A percentile compares a stretch with the other conserved stretches of the same genome.
Conservation (phyloP, 2,329 filamentous ascomycete species). For the Fusarium musae region DNA sequence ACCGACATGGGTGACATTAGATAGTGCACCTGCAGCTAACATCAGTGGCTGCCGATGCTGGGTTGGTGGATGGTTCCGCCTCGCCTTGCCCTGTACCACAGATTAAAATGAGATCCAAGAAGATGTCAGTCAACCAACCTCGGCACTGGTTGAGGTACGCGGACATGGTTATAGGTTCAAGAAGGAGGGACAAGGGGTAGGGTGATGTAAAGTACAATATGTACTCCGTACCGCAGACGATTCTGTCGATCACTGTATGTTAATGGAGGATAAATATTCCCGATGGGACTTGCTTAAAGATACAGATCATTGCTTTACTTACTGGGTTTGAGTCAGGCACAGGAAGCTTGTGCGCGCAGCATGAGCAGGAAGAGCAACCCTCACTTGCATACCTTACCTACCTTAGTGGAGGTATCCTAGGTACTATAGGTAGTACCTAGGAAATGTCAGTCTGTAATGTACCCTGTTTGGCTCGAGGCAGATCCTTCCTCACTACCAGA, state of each 20-base stretch:
- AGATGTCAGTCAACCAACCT: neutral
- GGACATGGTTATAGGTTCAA: neutral
- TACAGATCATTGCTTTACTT: neutral
- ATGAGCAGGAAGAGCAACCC: constrained; percentile 2
- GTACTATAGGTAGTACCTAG: neutral
- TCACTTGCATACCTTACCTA: neutral
- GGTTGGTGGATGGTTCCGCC: constrained; percentile 4
- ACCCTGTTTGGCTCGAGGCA: constrained; percentile 11
- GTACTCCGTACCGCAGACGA: neutral
- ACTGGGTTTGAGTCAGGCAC: constrained; percentile 13
- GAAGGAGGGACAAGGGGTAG: neutral
- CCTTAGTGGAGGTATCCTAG: no score
- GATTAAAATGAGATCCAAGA: neutral
- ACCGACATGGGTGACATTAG: neutral
- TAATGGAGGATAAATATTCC: neutral
- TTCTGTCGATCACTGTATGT: neutral
- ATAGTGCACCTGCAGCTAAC: constrained; percentile 4
- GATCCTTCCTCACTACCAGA: neutral
- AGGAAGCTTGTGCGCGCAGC: constrained; percentile 9
- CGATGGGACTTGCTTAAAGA: neutral
- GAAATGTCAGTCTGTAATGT: neutral
- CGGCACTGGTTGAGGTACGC: neutral
- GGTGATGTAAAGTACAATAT: neutral
- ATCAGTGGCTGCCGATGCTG: constrained; percentile 19
- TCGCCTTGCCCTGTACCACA: neutral